These are phyloP conservation scores for Elaeis guineensis DNA, from an alignment of 176 grass and related monocot genomes.

Conservation along the genomic window DNA sequence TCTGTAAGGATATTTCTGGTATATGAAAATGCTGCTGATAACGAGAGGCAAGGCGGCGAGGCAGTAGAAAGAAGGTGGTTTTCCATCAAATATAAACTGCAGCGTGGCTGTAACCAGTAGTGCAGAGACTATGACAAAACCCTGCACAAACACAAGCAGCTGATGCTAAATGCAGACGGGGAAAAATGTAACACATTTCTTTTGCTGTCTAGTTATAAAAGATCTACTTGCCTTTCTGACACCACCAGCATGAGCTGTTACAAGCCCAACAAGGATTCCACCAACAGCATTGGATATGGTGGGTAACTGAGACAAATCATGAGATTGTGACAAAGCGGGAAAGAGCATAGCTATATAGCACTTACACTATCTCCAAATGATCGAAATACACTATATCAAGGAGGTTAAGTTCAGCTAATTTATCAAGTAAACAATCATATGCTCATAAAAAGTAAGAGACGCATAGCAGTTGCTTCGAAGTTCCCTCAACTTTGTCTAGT, in stretches of 20 bases:
- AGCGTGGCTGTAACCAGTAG: conserved; percentile 84
- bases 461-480: too few relatives aligned
- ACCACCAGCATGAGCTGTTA: conserved; percentile 89
- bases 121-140: conserved; percentile 94
- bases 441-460: too few relatives aligned
- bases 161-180: background rate
- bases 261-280: conserved; percentile 98
- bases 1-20: conserved; percentile 87
- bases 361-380: too few relatives aligned
- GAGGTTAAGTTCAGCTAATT: too few relatives aligned
- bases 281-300: conserved; percentile 78
- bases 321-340: too few relatives aligned
- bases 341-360: too few relatives aligned
- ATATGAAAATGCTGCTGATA: conserved; percentile 84
- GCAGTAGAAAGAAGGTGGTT: conserved; percentile 73
- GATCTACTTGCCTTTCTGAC: conserved; percentile 67
- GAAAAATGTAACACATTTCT: background rate
- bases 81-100: conserved; percentile 79
- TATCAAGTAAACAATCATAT: too few relatives aligned
- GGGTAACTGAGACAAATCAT: conserved; percentile 51
- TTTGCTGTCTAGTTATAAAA: background rate
- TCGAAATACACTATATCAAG: too few relatives aligned
- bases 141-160: conserved; percentile 47
- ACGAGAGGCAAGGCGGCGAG: conserved; percentile 69
- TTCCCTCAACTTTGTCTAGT: too few relatives aligned